Conservation (phyloP, 83 land plant genomes). For the Picea engelmannii region DNA sequence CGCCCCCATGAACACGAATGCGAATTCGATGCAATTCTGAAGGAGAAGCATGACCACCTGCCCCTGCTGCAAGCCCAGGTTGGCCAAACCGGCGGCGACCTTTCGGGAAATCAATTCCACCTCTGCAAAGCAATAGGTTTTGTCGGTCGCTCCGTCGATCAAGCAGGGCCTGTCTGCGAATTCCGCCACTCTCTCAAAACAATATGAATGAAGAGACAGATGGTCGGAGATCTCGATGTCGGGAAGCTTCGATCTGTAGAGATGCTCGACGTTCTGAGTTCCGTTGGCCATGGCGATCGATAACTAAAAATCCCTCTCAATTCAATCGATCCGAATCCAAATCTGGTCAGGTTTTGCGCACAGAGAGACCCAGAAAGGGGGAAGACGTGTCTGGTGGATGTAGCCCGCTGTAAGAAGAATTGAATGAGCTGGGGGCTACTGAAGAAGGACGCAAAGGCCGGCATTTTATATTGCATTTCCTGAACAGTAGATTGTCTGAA, state of each 20-base stretch:
- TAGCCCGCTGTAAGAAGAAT: too few species aligned
- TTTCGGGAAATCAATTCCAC: constrained; percentile 45
- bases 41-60: constrained; percentile 69
- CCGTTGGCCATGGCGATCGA: too few species aligned
- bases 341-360: too few species aligned
- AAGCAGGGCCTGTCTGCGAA: constrained; percentile 46
- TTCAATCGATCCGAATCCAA: too few species aligned
- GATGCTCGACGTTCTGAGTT: too few species aligned
- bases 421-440: too few species aligned
- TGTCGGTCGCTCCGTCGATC: constrained; percentile 59
- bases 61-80: constrained; percentile 47
- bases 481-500: too few species aligned
- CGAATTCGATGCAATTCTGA: constrained; percentile 72
- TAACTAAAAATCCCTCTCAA: too few species aligned
- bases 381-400: too few species aligned
- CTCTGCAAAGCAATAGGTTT: constrained; percentile 49
- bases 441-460: too few species aligned
- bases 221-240: constrained; percentile 72
- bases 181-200: constrained; percentile 42
- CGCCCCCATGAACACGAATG: constrained; percentile 62
- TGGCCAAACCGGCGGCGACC: constrained; percentile 62
- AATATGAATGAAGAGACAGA: constrained; percentile 67
- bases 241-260: constrained; percentile 77
- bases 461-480: too few species aligned
- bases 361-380: too few species aligned